Evolutionary conservation across 2,329 filamentous ascomycete genomes (phyloP).

Genomic region (Diaporthe caulivora): DNA sequence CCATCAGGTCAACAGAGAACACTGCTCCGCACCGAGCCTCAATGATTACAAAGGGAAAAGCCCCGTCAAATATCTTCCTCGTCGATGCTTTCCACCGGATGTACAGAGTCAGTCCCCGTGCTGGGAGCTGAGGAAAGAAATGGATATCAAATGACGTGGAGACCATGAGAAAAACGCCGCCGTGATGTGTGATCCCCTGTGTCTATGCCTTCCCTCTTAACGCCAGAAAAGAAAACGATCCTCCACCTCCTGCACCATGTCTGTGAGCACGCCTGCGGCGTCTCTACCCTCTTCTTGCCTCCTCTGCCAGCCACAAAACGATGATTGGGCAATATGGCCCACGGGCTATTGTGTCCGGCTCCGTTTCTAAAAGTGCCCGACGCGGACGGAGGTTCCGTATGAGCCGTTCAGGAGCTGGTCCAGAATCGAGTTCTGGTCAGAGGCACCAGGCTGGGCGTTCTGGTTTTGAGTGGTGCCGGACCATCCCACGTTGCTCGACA

Average conservation of each 20-base stretch:
- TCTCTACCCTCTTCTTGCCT: not conserved
- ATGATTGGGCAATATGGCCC: not conserved
- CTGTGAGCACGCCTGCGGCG: conserved; percentile 1
- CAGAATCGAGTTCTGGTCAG: conserved; percentile 69
- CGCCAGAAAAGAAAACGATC: conserved; percentile 23
- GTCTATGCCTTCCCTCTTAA: conserved; percentile 38
- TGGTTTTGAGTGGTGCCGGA: conserved; percentile 63
- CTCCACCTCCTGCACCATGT: conserved; percentile 1
- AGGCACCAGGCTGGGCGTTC: conserved; percentile 44
- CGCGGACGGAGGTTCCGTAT: conserved; percentile 70
- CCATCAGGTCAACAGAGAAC: not conserved
- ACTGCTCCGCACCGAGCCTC: conserved; percentile 3
- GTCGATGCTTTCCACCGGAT: conserved; percentile 24
- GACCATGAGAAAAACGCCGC: conserved; percentile 33
- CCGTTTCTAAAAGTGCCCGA: conserved; percentile 69
- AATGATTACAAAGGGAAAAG: conserved; percentile 32
- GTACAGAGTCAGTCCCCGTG: conserved; percentile 35
- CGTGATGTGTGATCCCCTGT: conserved; percentile 38
- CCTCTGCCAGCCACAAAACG: no score
- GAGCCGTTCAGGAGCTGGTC: conserved; percentile 72
- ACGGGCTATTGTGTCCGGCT: not conserved
- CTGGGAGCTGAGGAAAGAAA: conserved; percentile 27
- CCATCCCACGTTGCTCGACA: conserved; percentile 83
- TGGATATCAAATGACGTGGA: conserved; percentile 39
- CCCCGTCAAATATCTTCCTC: conserved; percentile 7